Evolutionary conservation across 2,329 filamentous ascomycete species (phyloP).

Genomic region (Alternaria ethzedia): DNA sequence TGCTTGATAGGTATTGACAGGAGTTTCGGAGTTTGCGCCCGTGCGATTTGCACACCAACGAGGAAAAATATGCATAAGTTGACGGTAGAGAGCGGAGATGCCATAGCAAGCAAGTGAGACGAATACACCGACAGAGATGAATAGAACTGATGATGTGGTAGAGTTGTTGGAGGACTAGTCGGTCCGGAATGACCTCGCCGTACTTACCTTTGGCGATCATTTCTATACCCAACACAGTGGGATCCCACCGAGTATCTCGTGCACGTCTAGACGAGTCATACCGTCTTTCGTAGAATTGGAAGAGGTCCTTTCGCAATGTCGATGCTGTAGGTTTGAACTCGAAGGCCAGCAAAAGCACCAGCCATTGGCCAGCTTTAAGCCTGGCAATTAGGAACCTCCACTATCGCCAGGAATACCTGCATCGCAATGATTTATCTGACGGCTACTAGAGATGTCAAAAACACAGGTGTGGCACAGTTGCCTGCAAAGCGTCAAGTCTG

Average conservation of each 20-base stretch:
- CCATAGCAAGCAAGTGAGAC: neutral
- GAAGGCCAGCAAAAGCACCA: neutral
- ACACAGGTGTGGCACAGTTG: neutral
- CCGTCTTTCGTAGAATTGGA: neutral
- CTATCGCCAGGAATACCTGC: neutral
- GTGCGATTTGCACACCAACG: neutral
- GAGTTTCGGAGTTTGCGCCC: neutral
- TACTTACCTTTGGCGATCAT: neutral
- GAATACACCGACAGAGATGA: neutral
- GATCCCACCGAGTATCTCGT: neutral
- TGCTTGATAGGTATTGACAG: neutral
- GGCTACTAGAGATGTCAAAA: neutral
- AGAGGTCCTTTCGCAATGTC: neutral
- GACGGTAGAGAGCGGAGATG: neutral
- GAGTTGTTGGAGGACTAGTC: neutral
- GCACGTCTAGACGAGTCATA: too few relatives aligned
- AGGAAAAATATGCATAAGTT: neutral
- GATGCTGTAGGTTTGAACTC: fast-evolving
- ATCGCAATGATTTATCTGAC: neutral
- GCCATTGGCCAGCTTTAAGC: neutral
- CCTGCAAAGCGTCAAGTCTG: neutral
- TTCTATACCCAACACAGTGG: neutral
- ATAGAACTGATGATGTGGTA: neutral
- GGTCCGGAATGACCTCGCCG: neutral
- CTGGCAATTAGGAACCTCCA: neutral